Base-by-base conservation (phyloP, 768 basidiomycete genomes). In the Lyophyllum shimeji region DNA sequence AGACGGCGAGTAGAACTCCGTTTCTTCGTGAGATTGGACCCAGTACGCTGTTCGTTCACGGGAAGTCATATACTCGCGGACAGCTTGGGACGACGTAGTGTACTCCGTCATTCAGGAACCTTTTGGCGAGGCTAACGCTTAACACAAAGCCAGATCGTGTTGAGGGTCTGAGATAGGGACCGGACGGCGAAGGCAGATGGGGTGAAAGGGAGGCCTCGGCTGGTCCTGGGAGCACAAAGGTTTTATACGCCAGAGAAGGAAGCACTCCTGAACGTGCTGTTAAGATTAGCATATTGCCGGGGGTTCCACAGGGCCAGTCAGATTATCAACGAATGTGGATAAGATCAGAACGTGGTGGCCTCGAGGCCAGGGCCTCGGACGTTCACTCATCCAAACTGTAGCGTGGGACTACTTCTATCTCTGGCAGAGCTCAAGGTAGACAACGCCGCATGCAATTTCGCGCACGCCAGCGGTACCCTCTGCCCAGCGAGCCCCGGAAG, bases 41-140 rank as follows among this genome's bases (percentile, higher is more conserved):
- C 89, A 91, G 65, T 78, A 65, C 24, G 80, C 78, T 4, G 86
- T 89, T 47, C 89, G 80, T 24, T 86, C 79, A 46, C 79, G 81
- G 58, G 87, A 74, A 52, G 73, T 74, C 72, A 82, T 77, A 65
- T 78, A 86, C 65, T 83, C 79, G 48, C 78, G 77, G 45, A 82
- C 70, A 46, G 84, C 81, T 59, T 84, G 81, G 1, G 85, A 79
- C 42, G 82, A 82, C 44, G 77, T 74, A 0, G 80, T 78, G 68
- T 84, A 85, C 72, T 86, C 85, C 52, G 85, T 84, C 86, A 89
- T 87, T 59, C 56, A 52, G 50, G 34, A 34, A 23, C 37, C 44
- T 34, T 13, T 23, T 17, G n/a, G 27, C 47, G 59, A 49, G 54
- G n/a, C 48, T 46, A 48, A 49, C 39, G 43, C 43, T 34, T 54